These are phyloP conservation scores for Lantana camara DNA, from an alignment of 257 asterid genomes.

Conservation along the genomic window DNA sequence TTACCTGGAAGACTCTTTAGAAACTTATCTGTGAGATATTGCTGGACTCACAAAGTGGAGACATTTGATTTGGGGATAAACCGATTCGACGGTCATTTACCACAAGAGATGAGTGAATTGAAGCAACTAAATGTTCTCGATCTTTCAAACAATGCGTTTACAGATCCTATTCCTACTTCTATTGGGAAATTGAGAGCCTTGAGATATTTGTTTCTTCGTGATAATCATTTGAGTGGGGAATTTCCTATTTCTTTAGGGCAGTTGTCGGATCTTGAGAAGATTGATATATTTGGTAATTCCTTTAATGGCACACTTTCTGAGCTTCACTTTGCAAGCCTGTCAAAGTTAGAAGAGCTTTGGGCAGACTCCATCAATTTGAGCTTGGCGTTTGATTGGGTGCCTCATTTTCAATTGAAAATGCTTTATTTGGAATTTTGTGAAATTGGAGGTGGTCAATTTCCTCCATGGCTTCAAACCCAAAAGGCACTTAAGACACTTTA, in stretches of 20 bases:
- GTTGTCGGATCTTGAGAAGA: not conserved
- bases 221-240: not conserved
- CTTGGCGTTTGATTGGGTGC: not conserved
- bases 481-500: not conserved
- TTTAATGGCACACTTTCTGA: not conserved
- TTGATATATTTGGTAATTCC: not conserved
- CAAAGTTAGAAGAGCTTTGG: not conserved
- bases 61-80: too few relatives aligned
- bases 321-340: conserved; percentile 6
- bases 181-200: conserved; percentile 6
- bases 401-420: not conserved
- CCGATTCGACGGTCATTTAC: not conserved
- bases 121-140: not conserved
- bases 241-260: not conserved
- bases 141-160: not conserved
- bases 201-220: not conserved
- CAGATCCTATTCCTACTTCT: not conserved
- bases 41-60: too few relatives aligned
- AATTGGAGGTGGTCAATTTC: not conserved
- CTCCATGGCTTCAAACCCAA: not conserved
- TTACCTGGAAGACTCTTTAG: not conserved
- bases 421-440: not conserved
- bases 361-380: not conserved
- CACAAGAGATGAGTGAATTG: not conserved
- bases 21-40: not conserved